Conservation (phyloP, 208 protist species). For the Acanthamoeba culbertsoni region DNA sequence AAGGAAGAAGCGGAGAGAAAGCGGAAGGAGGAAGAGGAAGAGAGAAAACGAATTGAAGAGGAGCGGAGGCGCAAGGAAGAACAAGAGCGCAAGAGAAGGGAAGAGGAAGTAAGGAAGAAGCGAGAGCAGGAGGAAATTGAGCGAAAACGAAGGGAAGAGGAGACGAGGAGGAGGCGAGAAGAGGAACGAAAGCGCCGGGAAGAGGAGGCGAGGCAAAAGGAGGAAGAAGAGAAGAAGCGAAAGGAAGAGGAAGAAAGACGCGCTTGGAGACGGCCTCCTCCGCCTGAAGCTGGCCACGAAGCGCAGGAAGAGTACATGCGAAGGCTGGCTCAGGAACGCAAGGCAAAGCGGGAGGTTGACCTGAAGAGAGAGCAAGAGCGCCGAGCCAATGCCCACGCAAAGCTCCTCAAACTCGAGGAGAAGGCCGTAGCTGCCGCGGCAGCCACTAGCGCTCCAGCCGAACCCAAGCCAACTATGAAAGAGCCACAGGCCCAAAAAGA, state of each 20-base stretch:
- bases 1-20: neutral
- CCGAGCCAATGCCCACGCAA: neutral
- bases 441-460: neutral
- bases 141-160: neutral
- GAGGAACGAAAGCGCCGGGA: neutral
- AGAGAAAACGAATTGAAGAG: neutral
- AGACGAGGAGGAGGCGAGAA: neutral
- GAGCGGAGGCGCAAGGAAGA: neutral
- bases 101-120: neutral
- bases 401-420: neutral
- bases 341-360: neutral
- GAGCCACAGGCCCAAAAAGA: neutral
- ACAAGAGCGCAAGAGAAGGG: neutral
- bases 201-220: neutral
- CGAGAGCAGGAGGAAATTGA: neutral
- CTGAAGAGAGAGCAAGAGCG: slow-evolving; percentile 31
- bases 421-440: neutral
- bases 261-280: neutral
- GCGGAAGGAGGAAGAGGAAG: neutral
- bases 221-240: neutral
- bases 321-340: neutral
- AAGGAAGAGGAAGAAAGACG: neutral
- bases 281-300: neutral
- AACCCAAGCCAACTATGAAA: neutral
- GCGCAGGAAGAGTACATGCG: slow-evolving; percentile 32